Conservation (phyloP, 192 early-diverging fungal species). For the Linnemannia hyalina region DNA sequence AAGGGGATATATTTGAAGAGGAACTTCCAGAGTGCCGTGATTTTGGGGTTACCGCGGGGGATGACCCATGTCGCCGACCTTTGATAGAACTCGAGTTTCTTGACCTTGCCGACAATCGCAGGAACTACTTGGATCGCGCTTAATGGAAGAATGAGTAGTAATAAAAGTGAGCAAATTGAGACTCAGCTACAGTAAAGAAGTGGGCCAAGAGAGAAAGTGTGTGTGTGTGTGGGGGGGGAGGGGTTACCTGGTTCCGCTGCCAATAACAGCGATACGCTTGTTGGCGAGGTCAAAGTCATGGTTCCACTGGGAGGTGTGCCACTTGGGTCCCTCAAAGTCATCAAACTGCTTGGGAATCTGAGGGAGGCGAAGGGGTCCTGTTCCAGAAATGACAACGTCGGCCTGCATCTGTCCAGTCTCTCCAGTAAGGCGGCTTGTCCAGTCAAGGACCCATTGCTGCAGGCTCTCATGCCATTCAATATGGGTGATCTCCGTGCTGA, state of each 20-base stretch:
- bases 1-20: slow-evolving; percentile 54
- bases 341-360: slow-evolving; percentile 55
- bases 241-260: slow-evolving; percentile 55
- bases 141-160: not conserved
- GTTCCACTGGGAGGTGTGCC: slow-evolving; percentile 65
- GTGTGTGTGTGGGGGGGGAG: too few relatives aligned
- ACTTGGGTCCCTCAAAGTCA: slow-evolving; percentile 54
- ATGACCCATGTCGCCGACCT: slow-evolving; percentile 56
- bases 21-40: slow-evolving; percentile 21
- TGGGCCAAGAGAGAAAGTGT: too few relatives aligned
- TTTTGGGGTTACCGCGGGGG: slow-evolving; percentile 17
- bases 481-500: slow-evolving; percentile 41
- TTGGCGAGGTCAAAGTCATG: slow-evolving; percentile 43
- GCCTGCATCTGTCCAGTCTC: not conserved
- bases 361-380: slow-evolving; percentile 59
- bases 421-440: not conserved
- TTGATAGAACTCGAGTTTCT: slow-evolving; percentile 55
- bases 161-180: not conserved
- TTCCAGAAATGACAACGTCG: slow-evolving; percentile 39
- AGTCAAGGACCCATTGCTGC: slow-evolving; percentile 28
- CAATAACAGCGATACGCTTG: slow-evolving; percentile 53
- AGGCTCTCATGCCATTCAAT: slow-evolving; percentile 23
- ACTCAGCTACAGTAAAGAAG: too few relatives aligned
- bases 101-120: slow-evolving; percentile 41
- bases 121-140: slow-evolving; percentile 60